phyloP scores from a whole-genome alignment of 805 yeast genomes.

The Scheffersomyces spartinae region DNA sequence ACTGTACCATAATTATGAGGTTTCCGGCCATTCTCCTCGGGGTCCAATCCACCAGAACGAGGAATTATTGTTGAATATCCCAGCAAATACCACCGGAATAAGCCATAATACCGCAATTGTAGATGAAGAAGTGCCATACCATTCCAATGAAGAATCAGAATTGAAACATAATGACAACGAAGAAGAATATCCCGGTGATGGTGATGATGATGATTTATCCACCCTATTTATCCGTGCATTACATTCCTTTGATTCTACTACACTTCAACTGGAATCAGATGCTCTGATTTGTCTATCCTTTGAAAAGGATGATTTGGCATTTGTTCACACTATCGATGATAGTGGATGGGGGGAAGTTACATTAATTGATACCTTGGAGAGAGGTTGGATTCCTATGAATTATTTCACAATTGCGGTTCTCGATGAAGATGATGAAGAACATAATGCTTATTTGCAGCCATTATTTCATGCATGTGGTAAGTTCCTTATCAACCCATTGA shows the following conservation, averaged over 20 bases:
- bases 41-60: constrained; percentile 1
- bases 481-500: constrained; percentile 54
- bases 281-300: constrained; percentile 66
- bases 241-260: constrained; percentile 45
- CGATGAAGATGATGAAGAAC: constrained; percentile 25
- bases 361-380: constrained; percentile 42
- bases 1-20: not conserved
- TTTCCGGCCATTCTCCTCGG: not conserved
- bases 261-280: constrained; percentile 54
- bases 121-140: not conserved
- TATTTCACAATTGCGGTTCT: constrained; percentile 42
- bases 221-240: constrained; percentile 45
- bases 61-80: constrained; percentile 3
- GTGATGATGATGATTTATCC: constrained; percentile 35
- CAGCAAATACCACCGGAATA: constrained; percentile 1
- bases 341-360: constrained; percentile 89
- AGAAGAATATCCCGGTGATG: no score
- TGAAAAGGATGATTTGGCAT: constrained; percentile 57
- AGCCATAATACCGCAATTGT: not conserved
- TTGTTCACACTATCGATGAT: constrained; percentile 67
- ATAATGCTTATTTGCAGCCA: constrained; percentile 40
- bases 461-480: constrained; percentile 54
- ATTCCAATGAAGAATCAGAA: constrained; percentile 1
- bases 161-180: not conserved
- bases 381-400: constrained; percentile 86